Base-by-base conservation (phyloP, 768 basidiomycete species). In the Crassisporium funariophilum region DNA sequence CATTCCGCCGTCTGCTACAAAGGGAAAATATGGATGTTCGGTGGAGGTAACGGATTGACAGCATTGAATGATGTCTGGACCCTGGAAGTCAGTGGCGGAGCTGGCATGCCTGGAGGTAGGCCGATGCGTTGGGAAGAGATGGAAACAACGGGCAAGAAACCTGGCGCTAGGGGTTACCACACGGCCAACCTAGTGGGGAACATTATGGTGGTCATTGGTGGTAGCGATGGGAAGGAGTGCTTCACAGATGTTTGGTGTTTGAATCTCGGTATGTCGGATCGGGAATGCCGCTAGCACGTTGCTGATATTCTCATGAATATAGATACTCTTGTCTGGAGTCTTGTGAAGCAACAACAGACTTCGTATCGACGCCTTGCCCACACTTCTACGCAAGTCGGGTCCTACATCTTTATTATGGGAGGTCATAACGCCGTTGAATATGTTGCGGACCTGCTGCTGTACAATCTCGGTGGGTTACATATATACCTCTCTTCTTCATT, bases 61-160 rank as follows among this genome's bases (percentile, higher is more conserved):
- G 93, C 95, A 0, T 73, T 97, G 45, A 90, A 91, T 55, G 94
- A 97, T 63, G 70, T 95, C 15, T 95, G 93, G 92, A 82, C 86
- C 12, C 70, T 95, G 17, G 91, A 95, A 47, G 80, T 75, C 69
- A 60, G 43, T 34, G 56, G 57, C 8, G 51, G 55, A 5, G 48
- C 50, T 8, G 61, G 58, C 5, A 53, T 35, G 2, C 49, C 50
- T 5, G 40, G 52, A 1, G 54, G 47, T 11, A 59, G 52, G 13
- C 58, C 59, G 8, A 57, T 68, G 55, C 53, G 55, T 13, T 76
- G 73, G 74, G 66, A 71, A 50, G 57, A 82, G 52, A 57, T 91
- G 36, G 55, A 77, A 55, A 83, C 86, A 1, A 57, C 61, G 0
- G 82, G 84, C 1, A 69, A 73, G 15, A 74, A 73, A 44, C 87